phyloP scores from a whole-genome alignment of 306 rosid species.

The Oemleria cerasiformis region DNA sequence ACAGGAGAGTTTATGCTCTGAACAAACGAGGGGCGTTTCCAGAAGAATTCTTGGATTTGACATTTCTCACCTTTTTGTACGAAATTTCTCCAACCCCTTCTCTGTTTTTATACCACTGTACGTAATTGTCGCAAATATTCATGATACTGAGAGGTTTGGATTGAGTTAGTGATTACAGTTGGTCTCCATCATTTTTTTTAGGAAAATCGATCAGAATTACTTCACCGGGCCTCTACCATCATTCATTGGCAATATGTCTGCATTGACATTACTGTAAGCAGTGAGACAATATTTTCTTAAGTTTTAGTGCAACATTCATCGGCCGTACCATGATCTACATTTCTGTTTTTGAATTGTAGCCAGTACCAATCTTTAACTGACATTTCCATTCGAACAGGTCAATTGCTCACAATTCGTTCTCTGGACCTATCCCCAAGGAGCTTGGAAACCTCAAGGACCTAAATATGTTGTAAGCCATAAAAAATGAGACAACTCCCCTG shows the following conservation, averaged over 20 bases:
- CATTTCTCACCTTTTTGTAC: slow-evolving; percentile 20
- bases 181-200: slow-evolving; percentile 2
- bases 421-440: slow-evolving; percentile 34
- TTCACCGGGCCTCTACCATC: slow-evolving; percentile 26
- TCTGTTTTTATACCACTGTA: background rate
- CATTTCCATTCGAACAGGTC: slow-evolving; percentile 19
- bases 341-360: background rate
- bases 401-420: slow-evolving; percentile 20
- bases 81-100: background rate
- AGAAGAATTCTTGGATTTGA: slow-evolving; percentile 19
- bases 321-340: background rate
- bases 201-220: slow-evolving; percentile 24
- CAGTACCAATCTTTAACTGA: background rate
- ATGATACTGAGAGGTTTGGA: background rate
- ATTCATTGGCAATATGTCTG: slow-evolving; percentile 24
- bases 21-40: slow-evolving; percentile 9
- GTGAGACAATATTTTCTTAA: background rate
- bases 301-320: background rate
- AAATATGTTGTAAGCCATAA: slow-evolving; percentile 17
- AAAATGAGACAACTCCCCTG: background rate
- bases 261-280: slow-evolving; percentile 15
- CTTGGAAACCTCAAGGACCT: slow-evolving; percentile 33
- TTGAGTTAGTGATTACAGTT: too few relatives aligned
- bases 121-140: background rate
- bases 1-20: slow-evolving; percentile 21